Evolutionary conservation across 73 alveolate genomes (phyloP), one percentile per base, ranked within the genome.

Genomic region (Stentor coeruleus): DNA sequence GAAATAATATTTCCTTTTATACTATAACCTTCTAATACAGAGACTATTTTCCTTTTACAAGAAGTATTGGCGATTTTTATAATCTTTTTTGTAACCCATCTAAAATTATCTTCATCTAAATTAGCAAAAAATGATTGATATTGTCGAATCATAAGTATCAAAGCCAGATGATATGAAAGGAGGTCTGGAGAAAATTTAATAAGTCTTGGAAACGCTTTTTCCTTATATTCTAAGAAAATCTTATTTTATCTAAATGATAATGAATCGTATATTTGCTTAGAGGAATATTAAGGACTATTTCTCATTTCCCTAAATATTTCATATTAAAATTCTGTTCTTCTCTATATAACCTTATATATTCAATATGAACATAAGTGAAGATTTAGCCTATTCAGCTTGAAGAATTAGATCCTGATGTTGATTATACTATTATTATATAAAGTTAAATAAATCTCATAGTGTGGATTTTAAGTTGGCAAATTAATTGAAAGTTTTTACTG

Each of bases 21-120:
- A 88, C 93, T 92, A 86, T 97, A 97, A 33, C 99, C 99, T 85
- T 97, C 99, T 4, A 97, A 88, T 41, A 97, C 98, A 20, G 98
- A 89, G 11, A 97, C 92, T 26, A 95, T 74, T 85, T 96, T 88
- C 26, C 99, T 98, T 79, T 90, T 81, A 35, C 98, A 89, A 86
- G 89, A 94, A 74, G 84, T 85, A 83, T 97, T 95, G 55, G 99
- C 98, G 20, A 97, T 87, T 72, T 87, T 89, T 59, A 91, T 93
- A 31, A 97, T 84, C 80, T 95, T 84, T 85, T 91, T 91, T 31
- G 99, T 95, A 35, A 95, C 86, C 97, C 98, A 97, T 31, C 93
- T 89, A 82, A 90, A 97, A 77, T 97, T 99, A 83, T 88, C 91
- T 84, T 94, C 98, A 38, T 83, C 89, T 26, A 93, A 74, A 42